These are phyloP conservation scores for Chrysanthemum makinoi DNA, from an alignment of 129 eudicot genomes.

Conservation along the genomic window DNA sequence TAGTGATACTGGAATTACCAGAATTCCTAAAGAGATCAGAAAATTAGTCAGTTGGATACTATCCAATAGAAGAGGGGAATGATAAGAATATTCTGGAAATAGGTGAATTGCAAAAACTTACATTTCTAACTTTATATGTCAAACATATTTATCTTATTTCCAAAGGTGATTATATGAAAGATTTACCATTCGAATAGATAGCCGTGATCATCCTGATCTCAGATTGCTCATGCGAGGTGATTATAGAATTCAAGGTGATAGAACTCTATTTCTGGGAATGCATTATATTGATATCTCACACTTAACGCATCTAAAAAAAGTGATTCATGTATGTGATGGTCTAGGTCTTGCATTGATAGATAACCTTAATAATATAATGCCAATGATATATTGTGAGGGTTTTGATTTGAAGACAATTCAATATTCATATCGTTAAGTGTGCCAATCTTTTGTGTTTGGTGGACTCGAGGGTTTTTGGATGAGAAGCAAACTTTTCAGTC, in stretches of 20 bases:
- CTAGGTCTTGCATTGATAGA: not conserved
- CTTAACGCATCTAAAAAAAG: not conserved
- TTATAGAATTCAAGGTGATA: too few species aligned
- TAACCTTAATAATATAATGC: too few species aligned
- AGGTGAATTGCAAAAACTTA: not conserved
- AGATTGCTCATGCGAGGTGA: too few species aligned
- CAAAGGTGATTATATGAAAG: too few species aligned
- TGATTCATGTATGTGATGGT: not conserved
- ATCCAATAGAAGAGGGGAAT: not conserved
- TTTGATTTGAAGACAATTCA: not conserved
- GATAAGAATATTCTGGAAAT: not conserved
- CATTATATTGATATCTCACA: not conserved
- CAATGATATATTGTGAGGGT: too few species aligned
- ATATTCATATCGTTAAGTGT: not conserved
- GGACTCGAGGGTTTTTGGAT: not conserved
- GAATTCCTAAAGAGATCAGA: conserved; percentile 12
- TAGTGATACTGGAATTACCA: not conserved
- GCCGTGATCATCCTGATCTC: not conserved
- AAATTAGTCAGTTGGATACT: not conserved
- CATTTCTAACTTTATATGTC: not conserved
- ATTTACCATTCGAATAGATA: too few species aligned
- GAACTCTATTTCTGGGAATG: not conserved
- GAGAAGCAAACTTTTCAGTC: too few species aligned
- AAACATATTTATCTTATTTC: too few species aligned
- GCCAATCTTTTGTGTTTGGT: not conserved